Base-by-base conservation (phyloP, 345 rosid species). In the Gossypium australe region DNA sequence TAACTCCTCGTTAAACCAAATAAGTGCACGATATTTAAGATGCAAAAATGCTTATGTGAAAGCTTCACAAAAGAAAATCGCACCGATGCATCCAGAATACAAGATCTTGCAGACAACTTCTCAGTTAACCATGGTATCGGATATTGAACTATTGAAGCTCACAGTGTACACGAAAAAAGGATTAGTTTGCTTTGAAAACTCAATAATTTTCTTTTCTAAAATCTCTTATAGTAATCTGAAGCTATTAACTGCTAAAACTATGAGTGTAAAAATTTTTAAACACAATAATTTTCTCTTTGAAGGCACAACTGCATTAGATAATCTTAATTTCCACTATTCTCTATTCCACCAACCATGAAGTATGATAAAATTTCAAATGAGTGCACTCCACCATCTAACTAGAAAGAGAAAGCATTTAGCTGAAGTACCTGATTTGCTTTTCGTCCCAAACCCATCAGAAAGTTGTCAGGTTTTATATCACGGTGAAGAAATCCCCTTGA, bases 391-490 rank as follows among this genome's bases (percentile, higher is more conserved):
- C 59, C 11, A 69, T 29, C 45, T 51, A 69, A 69, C 9, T 10
- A 69, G 43, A 69, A 51, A 52, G 16, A 0, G 8, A 22, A 67
- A 47, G 41, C 71, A 67, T 24, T 14, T 11, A 57, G 29, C 61
- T 10, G 13, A 59, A 25, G 9, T 8, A 91, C 98, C 98, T 92
- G 98, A 85, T 94, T 94, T 69, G 94, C 94, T 85, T 84, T 91
- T 75, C 97, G 92, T 41, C 96, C 96, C 71, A 94, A 85, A 72
- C 98, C 98, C 98, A 94, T 92, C 77, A 92, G 87, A 77, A 94
- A 94, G 86, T 92, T 94, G 84, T 93, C 99, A 70, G 99, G 99
- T 84, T 95, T 95, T 72, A 94, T 89, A 82, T 95, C 99, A 64
- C 98, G 98, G 76, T 95, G 99, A 77, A 95, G 93, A 81, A 93